phyloP scores from a whole-genome alignment of 164 flowering plant species.

The Dillenia suffruticosa region DNA sequence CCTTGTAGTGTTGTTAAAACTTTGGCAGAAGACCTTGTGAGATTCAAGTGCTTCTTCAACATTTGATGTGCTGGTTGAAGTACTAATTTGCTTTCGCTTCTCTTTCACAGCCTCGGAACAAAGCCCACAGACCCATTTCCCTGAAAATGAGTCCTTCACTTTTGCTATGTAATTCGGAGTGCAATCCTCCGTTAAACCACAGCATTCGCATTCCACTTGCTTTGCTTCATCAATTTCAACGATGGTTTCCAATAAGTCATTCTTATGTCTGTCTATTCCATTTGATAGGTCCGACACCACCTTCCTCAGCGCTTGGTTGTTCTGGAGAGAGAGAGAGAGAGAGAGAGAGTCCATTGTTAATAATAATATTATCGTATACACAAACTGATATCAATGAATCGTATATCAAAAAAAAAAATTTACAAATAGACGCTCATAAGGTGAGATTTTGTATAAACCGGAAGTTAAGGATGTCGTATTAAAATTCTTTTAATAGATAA shows the following conservation, averaged over 20 bases:
- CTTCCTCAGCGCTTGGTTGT: conserved; percentile 31
- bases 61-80: conserved; percentile 5
- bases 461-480: no score
- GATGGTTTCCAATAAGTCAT: conserved; percentile 7
- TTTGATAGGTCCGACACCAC: conserved; percentile 29
- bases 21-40: conserved; percentile 44
- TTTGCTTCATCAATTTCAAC: conserved; percentile 13
- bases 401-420: no score
- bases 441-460: no score
- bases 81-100: conserved; percentile 6
- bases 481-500: no score
- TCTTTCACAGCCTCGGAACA: conserved; percentile 67
- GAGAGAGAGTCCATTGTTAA: background rate
- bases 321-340: conserved; percentile 15
- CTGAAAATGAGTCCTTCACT: conserved; percentile 26
- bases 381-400: no score
- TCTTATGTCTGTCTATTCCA: conserved; percentile 11
- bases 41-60: conserved; percentile 37
- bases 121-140: conserved; percentile 64
- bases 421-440: no score
- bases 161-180: conserved; percentile 38
- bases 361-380: no score
- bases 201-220: conserved; percentile 48
- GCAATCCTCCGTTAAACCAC: conserved; percentile 59
- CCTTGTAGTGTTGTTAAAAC: conserved; percentile 42